Evolutionary conservation across 2,329 filamentous ascomycete species (phyloP), one percentile per base, ranked within the genome.

Genomic region (Chaetomium sp.): DNA sequence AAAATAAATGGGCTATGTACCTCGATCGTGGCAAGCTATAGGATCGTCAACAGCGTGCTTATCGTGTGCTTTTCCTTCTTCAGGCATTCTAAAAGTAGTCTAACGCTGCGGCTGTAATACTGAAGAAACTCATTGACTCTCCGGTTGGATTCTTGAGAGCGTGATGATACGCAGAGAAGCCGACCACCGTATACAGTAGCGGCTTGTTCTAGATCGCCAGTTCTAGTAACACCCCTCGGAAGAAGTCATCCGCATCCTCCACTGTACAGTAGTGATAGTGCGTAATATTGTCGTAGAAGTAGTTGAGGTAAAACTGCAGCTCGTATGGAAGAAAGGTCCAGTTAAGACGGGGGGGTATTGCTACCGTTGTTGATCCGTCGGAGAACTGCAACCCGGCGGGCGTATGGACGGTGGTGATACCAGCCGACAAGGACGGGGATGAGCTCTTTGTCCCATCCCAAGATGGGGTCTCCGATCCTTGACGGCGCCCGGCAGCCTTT

Each of bases 21-120:
- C 81, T 99, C 94, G 54, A 96, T 94, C 3, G 89, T 95, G 54
- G 91, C 91, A 49, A 97, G 80, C 66, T 97, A 91, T 43, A 99
- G 74, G 19, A 97, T 91, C 0, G 92, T 95, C 57, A 96, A 70
- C 36, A 97, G 76, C 0, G 87, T 96, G 6, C 86, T 81, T 49
- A 91, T 77, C 37, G 76, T 87, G 61, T 89, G 85, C 58, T 82
- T 82, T 61, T 90, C 85, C 55, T 84, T 84, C 59, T 84, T 83
- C 14, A 97, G 74, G 4, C 84, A 86, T 38, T 79, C 78, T 7
- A 95, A 78, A 14, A 99, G 78, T 33, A 90, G 74, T 1, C 81
- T 86, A 34, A 99, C 87, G 8, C 92, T 91, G 67, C 84, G 87
- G 70, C 96, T 91, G 74, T 97, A 96, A 66, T 95, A 96, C 56